Evolutionary conservation across 2,329 filamentous ascomycete genomes (phyloP).

Genomic region (Pseudogymnoascus sp.): DNA sequence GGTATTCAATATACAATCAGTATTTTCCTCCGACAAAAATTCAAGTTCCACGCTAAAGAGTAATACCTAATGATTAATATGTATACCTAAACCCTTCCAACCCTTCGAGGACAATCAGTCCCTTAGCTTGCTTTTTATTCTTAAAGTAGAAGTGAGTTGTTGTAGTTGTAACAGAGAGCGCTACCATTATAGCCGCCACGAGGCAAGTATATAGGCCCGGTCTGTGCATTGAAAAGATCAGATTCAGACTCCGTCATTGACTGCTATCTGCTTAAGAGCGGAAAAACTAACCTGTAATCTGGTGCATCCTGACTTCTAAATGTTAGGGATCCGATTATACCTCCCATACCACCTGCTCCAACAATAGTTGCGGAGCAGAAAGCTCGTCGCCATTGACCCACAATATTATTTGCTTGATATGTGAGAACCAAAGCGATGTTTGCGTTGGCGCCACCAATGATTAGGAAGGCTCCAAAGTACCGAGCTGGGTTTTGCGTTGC

Average conservation of each 20-base stretch:
- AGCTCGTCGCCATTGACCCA: conserved; percentile 82
- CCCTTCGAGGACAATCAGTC: conserved; percentile 24
- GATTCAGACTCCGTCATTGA: neutral
- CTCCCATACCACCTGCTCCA: conserved; percentile 69
- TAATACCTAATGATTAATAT: neutral
- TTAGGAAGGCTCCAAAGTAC: conserved; percentile 44
- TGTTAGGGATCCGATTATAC: conserved; percentile 67
- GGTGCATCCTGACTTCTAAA: conserved; percentile 55
- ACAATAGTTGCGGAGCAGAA: conserved; percentile 71
- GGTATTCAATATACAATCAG: neutral
- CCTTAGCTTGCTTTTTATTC: conserved; percentile 24
- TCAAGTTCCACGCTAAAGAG: neutral
- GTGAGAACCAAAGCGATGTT: conserved; percentile 70
- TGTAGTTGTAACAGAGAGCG: conserved; percentile 18
- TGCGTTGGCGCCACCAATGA: conserved; percentile 41
- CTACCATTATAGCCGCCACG: conserved; percentile 13
- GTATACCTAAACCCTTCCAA: conserved; percentile 24
- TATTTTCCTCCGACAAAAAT: neutral
- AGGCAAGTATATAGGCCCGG: conserved; percentile 13
- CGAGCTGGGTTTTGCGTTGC: conserved; percentile 40
- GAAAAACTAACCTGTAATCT: conserved; percentile 33
- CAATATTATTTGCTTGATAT: conserved; percentile 82
- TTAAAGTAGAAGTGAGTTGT: conserved; percentile 20
- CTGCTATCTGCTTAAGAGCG: neutral
- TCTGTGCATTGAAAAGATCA: neutral